Evolutionary conservation across 768 basidiomycete genomes (phyloP), one percentile per base, ranked within the genome.

Genomic region (Lactifluus echinatus): DNA sequence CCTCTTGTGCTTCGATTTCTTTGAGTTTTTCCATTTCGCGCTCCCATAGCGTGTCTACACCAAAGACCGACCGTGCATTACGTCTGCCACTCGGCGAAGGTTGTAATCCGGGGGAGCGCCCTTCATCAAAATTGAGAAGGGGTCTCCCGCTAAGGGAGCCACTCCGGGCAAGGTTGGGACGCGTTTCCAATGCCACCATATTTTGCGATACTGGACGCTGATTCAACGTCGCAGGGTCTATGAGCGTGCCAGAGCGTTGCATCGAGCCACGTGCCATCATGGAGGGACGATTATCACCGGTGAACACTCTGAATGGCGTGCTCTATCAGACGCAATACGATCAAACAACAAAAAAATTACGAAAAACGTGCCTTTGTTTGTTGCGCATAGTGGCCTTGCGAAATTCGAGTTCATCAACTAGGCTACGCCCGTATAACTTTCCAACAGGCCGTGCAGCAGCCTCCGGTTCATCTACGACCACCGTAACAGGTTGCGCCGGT

Each of bases 11-110:
- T 68, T 95, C 85, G 0, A 93, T 88, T 58, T 82, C 76, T 60
- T 80, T 80, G 51, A 95, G 74, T 68, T 89, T 95, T 17, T 71
- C 80, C 76, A 93, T 79, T 70, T 96, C 93, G 39, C 82, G 78
- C 66, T 94, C 87, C 93, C 93, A 95, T 10, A 95, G 65, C n/a
- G 86, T 87, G 69, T 96, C 93, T 1, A 89, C 87, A 2, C 93
- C 93, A 65, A 95, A 96, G 10, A 94, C 90, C n/a, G 92, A 93
- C 56, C 79, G 81, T 37, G 78, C 79, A 40, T 72, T 76, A 0
- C 75, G 55, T 50, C 42, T 49, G 26, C 39, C 33, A 29, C 23
- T 40, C 19, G 34, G 59, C 24, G 55, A 59, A 12, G 75, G 67
- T 55, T 65, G 72, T 17, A 66, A 69, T 8, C 67, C 63, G 31